phyloP scores from a whole-genome alignment of 2,329 filamentous ascomycete species.

The Teratosphaeria viscida region DNA sequence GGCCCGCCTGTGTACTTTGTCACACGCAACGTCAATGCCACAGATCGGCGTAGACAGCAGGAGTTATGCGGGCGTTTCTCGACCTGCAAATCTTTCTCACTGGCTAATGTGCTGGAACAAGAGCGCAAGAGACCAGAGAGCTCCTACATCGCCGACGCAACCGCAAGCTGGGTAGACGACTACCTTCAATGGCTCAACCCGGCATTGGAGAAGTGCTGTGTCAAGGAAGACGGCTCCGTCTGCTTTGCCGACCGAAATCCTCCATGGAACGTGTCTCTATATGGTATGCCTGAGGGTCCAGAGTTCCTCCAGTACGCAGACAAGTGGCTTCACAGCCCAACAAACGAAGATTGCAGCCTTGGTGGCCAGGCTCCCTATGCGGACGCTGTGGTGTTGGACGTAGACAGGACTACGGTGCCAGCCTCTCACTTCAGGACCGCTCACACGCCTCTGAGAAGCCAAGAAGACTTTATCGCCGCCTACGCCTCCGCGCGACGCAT shows the following conservation, averaged over 20 bases:
- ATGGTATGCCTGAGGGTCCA: conserved; percentile 84
- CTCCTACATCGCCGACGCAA: conserved; percentile 77
- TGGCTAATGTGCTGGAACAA: conserved; percentile 84
- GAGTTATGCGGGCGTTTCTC: conserved; percentile 86
- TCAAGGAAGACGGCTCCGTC: conserved; percentile 47
- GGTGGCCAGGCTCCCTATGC: conserved; percentile 83
- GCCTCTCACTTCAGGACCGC: conserved; percentile 88
- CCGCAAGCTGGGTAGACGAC: conserved; percentile 94
- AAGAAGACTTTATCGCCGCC: conserved; percentile 84
- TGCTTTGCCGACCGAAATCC: conserved; percentile 74
- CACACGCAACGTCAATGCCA: conserved; percentile 68
- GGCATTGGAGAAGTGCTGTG: conserved; percentile 61
- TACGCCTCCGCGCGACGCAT: conserved; percentile 86
- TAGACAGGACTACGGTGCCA: conserved; percentile 54
- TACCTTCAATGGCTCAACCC: conserved; percentile 97
- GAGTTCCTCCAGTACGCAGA: conserved; percentile 82
- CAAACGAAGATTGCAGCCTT: conserved; percentile 73
- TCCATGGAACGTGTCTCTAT: conserved; percentile 78
- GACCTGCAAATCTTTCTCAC: conserved; percentile 70
- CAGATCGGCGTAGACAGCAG: conserved; percentile 64
- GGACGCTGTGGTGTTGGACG: conserved; percentile 69
- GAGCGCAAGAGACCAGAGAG: conserved; percentile 82
- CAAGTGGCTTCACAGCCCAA: conserved; percentile 72
- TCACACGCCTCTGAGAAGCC: conserved; percentile 76
- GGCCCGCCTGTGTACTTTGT: conserved; percentile 97